phyloP scores from a whole-genome alignment of 495 filamentous ascomycete genomes.

The Achaetomiella virescens region DNA sequence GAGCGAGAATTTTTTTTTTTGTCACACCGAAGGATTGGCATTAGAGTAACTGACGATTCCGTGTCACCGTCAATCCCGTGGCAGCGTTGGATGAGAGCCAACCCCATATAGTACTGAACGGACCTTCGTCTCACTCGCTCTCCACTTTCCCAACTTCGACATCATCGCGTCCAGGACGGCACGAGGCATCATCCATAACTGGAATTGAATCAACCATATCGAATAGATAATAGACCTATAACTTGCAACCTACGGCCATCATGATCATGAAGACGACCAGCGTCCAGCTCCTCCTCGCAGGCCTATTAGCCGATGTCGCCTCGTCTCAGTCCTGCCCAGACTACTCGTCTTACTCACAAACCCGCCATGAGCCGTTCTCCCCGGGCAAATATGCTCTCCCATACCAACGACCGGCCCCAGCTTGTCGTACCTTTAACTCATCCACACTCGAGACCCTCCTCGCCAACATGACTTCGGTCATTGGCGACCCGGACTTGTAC shows the following conservation, averaged over 20 bases:
- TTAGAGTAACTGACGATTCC: slow-evolving; percentile 3
- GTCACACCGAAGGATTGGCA: not conserved
- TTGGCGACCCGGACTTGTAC: slow-evolving; percentile 58
- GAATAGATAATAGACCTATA: too few relatives aligned
- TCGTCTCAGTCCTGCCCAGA: slow-evolving; percentile 40
- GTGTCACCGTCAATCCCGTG: slow-evolving; percentile 2
- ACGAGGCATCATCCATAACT: too few relatives aligned
- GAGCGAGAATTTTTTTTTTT: not conserved
- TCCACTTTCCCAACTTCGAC: too few relatives aligned
- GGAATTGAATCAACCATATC: not conserved
- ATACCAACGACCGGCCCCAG: slow-evolving; percentile 48
- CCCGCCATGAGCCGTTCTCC: slow-evolving; percentile 41
- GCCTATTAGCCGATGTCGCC: not conserved
- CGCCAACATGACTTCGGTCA: slow-evolving; percentile 39
- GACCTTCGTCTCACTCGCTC: not conserved
- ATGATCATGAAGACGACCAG: not conserved
- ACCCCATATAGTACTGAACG: not conserved
- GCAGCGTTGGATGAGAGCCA: not conserved
- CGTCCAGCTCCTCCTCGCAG: not conserved
- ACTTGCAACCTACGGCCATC: not conserved
- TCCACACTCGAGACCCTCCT: slow-evolving; percentile 50
- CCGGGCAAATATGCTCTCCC: slow-evolving; percentile 43
- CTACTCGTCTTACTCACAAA: slow-evolving; percentile 44
- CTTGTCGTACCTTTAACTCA: slow-evolving; percentile 58
- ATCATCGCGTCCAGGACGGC: too few relatives aligned